phyloP scores from a whole-genome alignment of 2,329 filamentous ascomycete genomes.

The Penicillium fuscoglaucum region DNA sequence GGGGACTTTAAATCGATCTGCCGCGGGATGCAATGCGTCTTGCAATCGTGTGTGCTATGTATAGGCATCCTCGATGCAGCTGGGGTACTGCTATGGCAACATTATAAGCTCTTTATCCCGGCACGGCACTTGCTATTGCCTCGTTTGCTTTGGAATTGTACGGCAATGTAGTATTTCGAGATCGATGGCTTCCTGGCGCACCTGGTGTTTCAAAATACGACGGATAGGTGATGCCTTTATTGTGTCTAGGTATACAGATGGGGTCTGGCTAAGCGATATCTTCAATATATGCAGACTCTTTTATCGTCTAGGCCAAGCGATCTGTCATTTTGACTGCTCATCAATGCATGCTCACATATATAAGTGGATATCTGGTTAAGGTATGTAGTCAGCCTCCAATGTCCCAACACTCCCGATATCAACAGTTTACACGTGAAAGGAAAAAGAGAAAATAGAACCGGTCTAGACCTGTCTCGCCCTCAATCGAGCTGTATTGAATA shows the following conservation, averaged over 20 bases:
- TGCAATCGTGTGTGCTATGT: slow-evolving; percentile 4
- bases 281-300: background rate
- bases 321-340: background rate
- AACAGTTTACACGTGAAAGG: background rate
- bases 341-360: background rate
- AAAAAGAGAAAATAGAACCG: background rate
- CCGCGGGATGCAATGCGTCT: slow-evolving; percentile 10
- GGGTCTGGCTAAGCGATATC: background rate
- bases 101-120: background rate
- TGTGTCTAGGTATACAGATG: background rate
- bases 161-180: background rate
- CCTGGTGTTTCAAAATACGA: slow-evolving; percentile 1
- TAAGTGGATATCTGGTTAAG: background rate
- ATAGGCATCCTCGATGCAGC: background rate
- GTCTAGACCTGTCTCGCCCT: slow-evolving; percentile 5
- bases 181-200: background rate
- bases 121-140: background rate
- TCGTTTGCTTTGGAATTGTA: background rate
- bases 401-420: background rate
- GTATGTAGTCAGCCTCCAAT: background rate
- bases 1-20: slow-evolving; percentile 15
- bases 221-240: background rate
- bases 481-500: slow-evolving; percentile 13
- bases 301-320: background rate
- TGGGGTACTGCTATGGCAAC: background rate